These are phyloP conservation scores for Cyclotella choctawhatcheeana DNA, from an alignment of 108 stramenopile species.

Conservation along the genomic window DNA sequence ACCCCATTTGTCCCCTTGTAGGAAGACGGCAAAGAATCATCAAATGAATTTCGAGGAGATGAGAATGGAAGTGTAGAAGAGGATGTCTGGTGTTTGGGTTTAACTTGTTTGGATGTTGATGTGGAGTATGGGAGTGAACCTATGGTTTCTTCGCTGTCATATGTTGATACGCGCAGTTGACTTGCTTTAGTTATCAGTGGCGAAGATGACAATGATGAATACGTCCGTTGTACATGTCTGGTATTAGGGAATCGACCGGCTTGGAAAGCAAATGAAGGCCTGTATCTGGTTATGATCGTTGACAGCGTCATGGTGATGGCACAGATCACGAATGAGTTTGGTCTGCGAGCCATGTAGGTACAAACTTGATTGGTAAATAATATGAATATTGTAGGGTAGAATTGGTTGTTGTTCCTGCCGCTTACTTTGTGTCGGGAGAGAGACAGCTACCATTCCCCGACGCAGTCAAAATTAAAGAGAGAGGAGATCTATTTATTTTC, in stretches of 20 bases:
- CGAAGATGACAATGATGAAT: not conserved
- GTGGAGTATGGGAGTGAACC: conserved; percentile 36
- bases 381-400: too few species aligned
- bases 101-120: conserved; percentile 7
- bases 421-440: too few species aligned
- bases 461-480: too few species aligned
- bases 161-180: not conserved
- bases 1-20: conserved; percentile 14
- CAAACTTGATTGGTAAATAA: too few species aligned
- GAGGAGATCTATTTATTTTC: too few species aligned
- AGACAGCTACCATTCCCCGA: too few species aligned
- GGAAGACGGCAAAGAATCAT: conserved; percentile 49
- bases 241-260: not conserved
- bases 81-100: not conserved
- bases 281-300: conserved; percentile 5
- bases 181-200: not conserved
- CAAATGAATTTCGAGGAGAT: conserved; percentile 37
- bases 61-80: conserved; percentile 46
- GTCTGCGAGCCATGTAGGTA: not conserved
- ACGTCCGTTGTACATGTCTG: not conserved
- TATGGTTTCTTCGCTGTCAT: conserved; percentile 10
- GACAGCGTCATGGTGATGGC: conserved; percentile 36
- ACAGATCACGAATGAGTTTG: conserved; percentile 4
- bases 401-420: too few species aligned
- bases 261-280: not conserved